Base-by-base conservation (phyloP, 163 green algal genomes). In the Volvox carteri region DNA sequence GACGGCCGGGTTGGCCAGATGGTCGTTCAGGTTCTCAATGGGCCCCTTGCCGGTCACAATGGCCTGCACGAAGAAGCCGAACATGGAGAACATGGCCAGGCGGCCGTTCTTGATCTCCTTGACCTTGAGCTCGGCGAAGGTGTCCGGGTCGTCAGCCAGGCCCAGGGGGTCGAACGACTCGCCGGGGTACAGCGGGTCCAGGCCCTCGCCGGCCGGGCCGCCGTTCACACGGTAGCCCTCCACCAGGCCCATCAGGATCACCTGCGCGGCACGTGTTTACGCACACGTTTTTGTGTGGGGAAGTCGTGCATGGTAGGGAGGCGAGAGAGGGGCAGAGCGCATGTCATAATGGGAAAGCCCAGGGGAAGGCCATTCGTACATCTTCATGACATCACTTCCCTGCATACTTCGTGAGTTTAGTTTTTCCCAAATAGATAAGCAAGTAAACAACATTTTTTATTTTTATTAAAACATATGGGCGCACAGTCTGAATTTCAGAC, bases 171-270 rank as follows among this genome's bases (percentile, higher is more conserved):
- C 92, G 78, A 94, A 94, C 68, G 79, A 86, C 62, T 90, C 92
- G 80, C 92, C 92, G 46, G 92, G 92, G 91, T 95, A 92, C 62
- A 94, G 80, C 19, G 81, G 83, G 92, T 96, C 93, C 37, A 94
- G 90, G 37, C 81, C 93, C 85, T 95, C 91, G 75, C 92, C 93
- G 25, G 91, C 93, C 58, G 94, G 93, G 73, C 94, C 94, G 78
- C 96, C 96, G 86, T 94, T 95, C 19, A 95, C 93, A 50, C 97
- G 95, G 96, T 97, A 99, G 62, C 89, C 94, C 96, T 99, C 97
- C 87, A 96, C 88, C 56, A 95, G 81, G 87, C 96, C 96, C 97
- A 99, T 98, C 42, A 98, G 90, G 83, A 98, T 84, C 11, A 97
- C 95, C 89, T 92, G 68, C 11, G n/a, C n/a, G n/a, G n/a, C n/a